These are phyloP conservation scores for Lactuca saligna DNA, from an alignment of 129 eudicot genomes.

Conservation along the genomic window DNA sequence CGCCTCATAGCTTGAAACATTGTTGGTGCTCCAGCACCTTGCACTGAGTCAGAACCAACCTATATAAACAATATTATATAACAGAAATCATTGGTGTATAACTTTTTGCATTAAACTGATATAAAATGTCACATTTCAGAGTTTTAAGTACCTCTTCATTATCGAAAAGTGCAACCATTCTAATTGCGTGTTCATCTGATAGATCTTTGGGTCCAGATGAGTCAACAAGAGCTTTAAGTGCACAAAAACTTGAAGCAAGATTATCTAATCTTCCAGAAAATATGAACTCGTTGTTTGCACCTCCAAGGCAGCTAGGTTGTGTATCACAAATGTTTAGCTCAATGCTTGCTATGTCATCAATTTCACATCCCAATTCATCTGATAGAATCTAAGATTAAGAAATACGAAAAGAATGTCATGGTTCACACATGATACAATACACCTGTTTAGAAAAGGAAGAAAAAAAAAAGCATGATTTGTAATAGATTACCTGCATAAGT, in stretches of 20 bases:
- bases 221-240: conserved; percentile 89
- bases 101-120: conserved; percentile 10
- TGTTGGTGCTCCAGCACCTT: conserved; percentile 99
- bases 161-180: conserved; percentile 93
- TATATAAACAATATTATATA: conserved; percentile 27
- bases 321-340: conserved; percentile 90
- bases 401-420: conserved; percentile 17
- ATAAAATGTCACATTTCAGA: not conserved
- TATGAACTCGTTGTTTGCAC: conserved; percentile 85
- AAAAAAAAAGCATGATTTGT: not conserved
- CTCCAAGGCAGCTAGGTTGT: conserved; percentile 95
- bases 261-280: conserved; percentile 96
- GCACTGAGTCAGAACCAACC: conserved; percentile 94
- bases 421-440: not conserved
- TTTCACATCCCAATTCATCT: conserved; percentile 64
- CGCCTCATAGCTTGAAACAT: conserved; percentile 96
- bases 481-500: conserved; percentile 68
- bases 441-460: not conserved
- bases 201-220: conserved; percentile 64
- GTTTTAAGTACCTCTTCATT: conserved; percentile 75
- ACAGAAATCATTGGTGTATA: not conserved
- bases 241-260: conserved; percentile 88
- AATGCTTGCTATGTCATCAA: conserved; percentile 65
- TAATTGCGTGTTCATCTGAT: conserved; percentile 71
- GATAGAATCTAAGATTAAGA: conserved; percentile 60